These are phyloP conservation scores for Zymoseptoria passerinii DNA, from an alignment of 2,329 filamentous ascomycete species.

Conservation along the genomic window DNA sequence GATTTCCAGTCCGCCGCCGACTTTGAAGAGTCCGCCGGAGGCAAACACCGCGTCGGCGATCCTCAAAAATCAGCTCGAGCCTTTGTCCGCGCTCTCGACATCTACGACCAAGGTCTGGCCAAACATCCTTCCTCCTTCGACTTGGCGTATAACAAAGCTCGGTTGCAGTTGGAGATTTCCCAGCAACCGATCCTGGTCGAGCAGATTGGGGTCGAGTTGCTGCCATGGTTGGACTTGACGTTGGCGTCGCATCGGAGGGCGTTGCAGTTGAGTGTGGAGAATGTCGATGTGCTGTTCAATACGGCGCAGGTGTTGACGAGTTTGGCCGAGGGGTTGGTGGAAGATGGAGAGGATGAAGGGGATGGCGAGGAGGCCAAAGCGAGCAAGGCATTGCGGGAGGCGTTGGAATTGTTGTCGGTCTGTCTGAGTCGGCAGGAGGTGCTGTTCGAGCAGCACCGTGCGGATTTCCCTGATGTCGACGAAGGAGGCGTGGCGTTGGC, in stretches of 20 bases:
- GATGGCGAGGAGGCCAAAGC: slow-evolving; percentile 42
- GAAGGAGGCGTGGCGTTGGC: slow-evolving; percentile 23
- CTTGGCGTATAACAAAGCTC: slow-evolving; percentile 68
- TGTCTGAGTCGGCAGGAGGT: slow-evolving; percentile 40
- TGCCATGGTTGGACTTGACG: slow-evolving; percentile 51
- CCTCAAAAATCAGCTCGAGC: slow-evolving; percentile 55
- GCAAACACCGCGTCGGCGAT: slow-evolving; percentile 68
- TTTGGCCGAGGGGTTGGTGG: slow-evolving; percentile 52
- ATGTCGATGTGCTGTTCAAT: slow-evolving; percentile 63
- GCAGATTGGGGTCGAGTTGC: slow-evolving; percentile 46
- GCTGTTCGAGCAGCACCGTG: slow-evolving; percentile 35
- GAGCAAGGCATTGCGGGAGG: slow-evolving; percentile 50
- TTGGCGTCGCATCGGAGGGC: slow-evolving; percentile 58
- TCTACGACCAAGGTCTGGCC: slow-evolving; percentile 55
- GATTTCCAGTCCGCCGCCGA: slow-evolving; percentile 59
- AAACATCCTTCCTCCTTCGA: slow-evolving; percentile 58
- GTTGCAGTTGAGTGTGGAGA: slow-evolving; percentile 50
- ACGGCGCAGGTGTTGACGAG: slow-evolving; percentile 60
- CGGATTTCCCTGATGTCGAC: slow-evolving; percentile 28
- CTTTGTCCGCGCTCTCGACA: slow-evolving; percentile 56
- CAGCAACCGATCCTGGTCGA: slow-evolving; percentile 56
- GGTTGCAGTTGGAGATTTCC: slow-evolving; percentile 60
- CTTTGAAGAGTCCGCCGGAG: slow-evolving; percentile 60
- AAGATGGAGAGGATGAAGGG: slow-evolving; percentile 28
- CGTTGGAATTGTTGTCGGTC: slow-evolving; percentile 50